A percentile compares a stretch with the other conserved stretches of the same genome.
Conservation (phyloP, 352 stramenopile genomes). For the Phytophthora vignae region DNA sequence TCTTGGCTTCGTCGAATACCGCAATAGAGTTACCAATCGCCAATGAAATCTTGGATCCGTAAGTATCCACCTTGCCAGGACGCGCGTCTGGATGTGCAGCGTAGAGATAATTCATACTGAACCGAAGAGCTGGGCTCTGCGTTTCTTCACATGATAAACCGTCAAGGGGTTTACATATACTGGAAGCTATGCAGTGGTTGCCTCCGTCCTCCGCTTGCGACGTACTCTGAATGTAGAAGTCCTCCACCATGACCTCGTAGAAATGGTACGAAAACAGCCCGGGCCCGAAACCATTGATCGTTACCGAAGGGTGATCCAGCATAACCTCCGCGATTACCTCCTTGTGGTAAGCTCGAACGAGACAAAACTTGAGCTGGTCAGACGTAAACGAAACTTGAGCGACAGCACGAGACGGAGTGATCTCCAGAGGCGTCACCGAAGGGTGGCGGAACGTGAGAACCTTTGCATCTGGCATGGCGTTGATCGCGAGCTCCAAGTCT, state of each 20-base stretch:
- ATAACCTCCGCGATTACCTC: conserved; percentile 66
- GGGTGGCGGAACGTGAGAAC: conserved; percentile 88
- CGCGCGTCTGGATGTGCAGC: conserved; percentile 68
- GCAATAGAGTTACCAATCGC: conserved; percentile 71
- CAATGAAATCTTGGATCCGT: conserved; percentile 78
- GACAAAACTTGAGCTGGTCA: conserved; percentile 69
- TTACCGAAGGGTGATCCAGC: conserved; percentile 56
- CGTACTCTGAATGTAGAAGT: conserved; percentile 87
- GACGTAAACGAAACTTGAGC: conserved; percentile 59
- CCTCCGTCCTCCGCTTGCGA: conserved; percentile 38
- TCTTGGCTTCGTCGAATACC: conserved; percentile 82
- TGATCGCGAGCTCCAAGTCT: conserved; percentile 65
- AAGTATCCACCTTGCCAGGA: conserved; percentile 55
- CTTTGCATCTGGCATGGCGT: conserved; percentile 56
- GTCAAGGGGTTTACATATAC: conserved; percentile 43
- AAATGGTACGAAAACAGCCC: conserved; percentile 85
- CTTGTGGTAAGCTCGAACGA: conserved; percentile 75
- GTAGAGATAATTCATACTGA: conserved; percentile 79
- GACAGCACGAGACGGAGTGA: conserved; percentile 66
- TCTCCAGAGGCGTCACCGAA: conserved; percentile 53
- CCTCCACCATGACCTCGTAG: conserved; percentile 68
- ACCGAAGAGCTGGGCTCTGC: conserved; percentile 41
- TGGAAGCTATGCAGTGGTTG: conserved; percentile 84
- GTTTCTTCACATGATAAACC: conserved; percentile 11
- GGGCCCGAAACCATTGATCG: conserved; percentile 78